Conservation (phyloP, 192 early-diverging fungal species). For the Bifiguratus adelaidae region DNA sequence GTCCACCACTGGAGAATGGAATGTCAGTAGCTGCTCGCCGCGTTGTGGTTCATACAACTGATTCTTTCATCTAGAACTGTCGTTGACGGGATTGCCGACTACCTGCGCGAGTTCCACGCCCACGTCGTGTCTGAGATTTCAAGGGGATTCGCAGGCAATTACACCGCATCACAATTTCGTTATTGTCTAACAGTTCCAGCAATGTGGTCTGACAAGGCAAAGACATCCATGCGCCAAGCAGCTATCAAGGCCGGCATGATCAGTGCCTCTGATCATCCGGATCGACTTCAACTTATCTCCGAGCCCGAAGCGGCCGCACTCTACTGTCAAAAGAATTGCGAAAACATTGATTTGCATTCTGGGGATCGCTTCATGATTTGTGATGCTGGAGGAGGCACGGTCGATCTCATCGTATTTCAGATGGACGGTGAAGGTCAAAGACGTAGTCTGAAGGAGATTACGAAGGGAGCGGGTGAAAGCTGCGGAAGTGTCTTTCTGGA, state of each 20-base stretch:
- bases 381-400: constrained; percentile 40
- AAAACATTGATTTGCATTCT: constrained; percentile 20
- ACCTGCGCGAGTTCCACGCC: constrained; percentile 18
- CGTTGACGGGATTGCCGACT: constrained; percentile 24
- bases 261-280: constrained; percentile 16
- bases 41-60: neutral
- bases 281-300: constrained; percentile 27
- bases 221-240: constrained; percentile 27
- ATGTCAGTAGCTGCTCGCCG: neutral
- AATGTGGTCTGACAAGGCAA: constrained; percentile 38
- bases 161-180: constrained; percentile 21
- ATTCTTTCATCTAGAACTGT: constrained; percentile 1
- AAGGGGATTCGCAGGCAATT: constrained; percentile 27
- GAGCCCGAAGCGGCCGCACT: constrained; percentile 34
- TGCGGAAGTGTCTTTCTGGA: constrained; percentile 37
- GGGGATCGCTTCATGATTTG: constrained; percentile 35
- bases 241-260: constrained; percentile 25
- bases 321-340: constrained; percentile 32
- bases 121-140: constrained; percentile 26
- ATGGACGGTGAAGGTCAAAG: constrained; percentile 15
- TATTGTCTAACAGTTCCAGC: constrained; percentile 42
- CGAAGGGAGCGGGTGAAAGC: constrained; percentile 30
- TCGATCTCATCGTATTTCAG: constrained; percentile 41
- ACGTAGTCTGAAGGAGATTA: constrained; percentile 26
- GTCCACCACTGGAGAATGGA: constrained; percentile 16